A percentile compares a stretch with the other conserved stretches of the same genome.
These are phyloP conservation scores for Stachybotrys elegans DNA, from an alignment of 2,329 filamentous ascomycete species.

Conservation along the genomic window DNA sequence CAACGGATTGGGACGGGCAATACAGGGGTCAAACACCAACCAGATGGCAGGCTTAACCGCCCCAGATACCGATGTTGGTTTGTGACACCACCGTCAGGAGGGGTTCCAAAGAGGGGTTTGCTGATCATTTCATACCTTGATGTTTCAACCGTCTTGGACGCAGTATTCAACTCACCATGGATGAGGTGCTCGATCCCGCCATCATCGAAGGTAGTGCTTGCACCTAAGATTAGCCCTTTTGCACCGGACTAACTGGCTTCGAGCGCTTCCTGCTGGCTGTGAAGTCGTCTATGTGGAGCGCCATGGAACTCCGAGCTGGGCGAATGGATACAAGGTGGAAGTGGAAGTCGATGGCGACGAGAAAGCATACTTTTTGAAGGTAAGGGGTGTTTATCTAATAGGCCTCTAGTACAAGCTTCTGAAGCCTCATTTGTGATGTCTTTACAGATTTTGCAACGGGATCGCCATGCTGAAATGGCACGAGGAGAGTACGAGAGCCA, in stretches of 20 bases:
- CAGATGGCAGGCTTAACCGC: too few species aligned
- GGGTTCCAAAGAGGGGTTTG: too few species aligned
- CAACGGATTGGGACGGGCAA: too few species aligned
- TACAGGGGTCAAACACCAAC: too few species aligned
- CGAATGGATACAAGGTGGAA: slow-evolving; percentile 10
- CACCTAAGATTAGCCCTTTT: neutral
- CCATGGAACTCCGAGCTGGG: slow-evolving; percentile 10
- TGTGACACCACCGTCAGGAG: too few species aligned
- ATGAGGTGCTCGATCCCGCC: neutral
- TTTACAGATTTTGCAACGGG: too few species aligned
- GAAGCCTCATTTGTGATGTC: too few species aligned
- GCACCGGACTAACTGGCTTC: neutral
- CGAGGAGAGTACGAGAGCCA: slow-evolving; percentile 2
- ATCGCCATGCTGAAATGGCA: neutral
- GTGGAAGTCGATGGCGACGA: slow-evolving; percentile 10
- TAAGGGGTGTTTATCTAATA: neutral
- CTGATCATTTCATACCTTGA: too few species aligned
- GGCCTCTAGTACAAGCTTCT: too few species aligned
- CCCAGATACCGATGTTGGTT: too few species aligned
- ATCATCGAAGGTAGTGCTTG: neutral
- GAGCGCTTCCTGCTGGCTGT: slow-evolving; percentile 3
- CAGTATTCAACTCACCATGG: too few species aligned
- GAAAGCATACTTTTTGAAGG: slow-evolving; percentile 13
- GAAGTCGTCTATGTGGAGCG: slow-evolving; percentile 5
- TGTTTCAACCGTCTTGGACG: too few species aligned